Conservation (phyloP, 306 rosid species). For the Pyrus communis region DNA sequence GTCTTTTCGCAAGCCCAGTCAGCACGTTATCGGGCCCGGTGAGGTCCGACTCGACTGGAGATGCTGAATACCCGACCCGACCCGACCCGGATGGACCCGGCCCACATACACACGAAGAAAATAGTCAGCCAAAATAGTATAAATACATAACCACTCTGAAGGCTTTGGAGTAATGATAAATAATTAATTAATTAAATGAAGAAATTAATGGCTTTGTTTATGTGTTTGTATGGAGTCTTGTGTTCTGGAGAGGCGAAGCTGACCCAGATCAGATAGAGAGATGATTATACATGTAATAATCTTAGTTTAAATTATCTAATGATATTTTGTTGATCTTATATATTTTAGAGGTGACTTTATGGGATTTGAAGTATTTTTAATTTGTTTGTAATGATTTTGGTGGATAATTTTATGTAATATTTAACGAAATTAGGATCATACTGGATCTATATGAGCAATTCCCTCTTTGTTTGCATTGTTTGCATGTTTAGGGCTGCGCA, state of each 20-base stretch:
- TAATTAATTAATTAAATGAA: neutral
- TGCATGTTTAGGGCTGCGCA: no score
- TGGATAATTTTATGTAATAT: neutral
- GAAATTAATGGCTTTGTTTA: neutral
- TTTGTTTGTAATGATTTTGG: neutral
- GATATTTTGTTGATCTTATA: neutral
- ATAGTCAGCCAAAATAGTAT: neutral
- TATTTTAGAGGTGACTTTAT: no score
- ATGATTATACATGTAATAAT: neutral
- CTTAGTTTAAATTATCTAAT: neutral
- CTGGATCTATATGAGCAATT: neutral
- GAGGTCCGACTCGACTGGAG: conserved; percentile 97
- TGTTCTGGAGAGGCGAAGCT: conserved; percentile 76
- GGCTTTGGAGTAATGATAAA: neutral
- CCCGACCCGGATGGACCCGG: neutral
- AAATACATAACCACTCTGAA: neutral
- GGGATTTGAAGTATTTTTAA: neutral
- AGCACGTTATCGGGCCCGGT: conserved; percentile 53
- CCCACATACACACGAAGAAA: neutral
- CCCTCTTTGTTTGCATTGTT: neutral
- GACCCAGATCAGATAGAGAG: conserved; percentile 29
- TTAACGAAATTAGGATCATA: neutral
- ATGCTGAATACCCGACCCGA: conserved; percentile 32
- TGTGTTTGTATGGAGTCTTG: neutral
- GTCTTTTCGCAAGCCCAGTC: conserved; percentile 77